Conservation (phyloP, 495 filamentous ascomycete genomes). For the Tuber microsphaerosporum region DNA sequence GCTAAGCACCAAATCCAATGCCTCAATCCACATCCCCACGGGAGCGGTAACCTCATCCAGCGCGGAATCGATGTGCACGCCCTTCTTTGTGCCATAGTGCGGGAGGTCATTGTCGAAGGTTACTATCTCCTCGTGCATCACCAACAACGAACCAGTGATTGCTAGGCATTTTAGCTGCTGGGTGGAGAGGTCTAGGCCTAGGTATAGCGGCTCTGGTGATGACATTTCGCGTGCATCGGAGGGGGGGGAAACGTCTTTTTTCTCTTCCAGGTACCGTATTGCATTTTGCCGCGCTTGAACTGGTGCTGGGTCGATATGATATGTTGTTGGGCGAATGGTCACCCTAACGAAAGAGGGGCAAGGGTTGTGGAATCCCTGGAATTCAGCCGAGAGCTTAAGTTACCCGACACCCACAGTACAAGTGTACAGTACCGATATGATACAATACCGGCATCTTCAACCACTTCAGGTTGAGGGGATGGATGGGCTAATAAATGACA, state of each 20-base stretch:
- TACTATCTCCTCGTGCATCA: conserved; percentile 61
- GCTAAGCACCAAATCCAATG: conserved; percentile 72
- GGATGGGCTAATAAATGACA: background rate
- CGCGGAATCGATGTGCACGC: conserved; percentile 70
- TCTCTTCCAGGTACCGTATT: background rate
- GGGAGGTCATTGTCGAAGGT: conserved; percentile 65
- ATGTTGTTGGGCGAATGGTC: conserved; percentile 7
- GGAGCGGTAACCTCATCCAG: conserved; percentile 87
- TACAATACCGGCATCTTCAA: background rate
- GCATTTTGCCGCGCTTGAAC: background rate
- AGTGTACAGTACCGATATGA: too few relatives aligned
- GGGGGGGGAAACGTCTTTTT: background rate
- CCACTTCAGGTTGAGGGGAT: background rate
- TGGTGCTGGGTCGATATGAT: conserved; percentile 23
- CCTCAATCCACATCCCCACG: conserved; percentile 89
- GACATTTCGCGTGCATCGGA: conserved; percentile 42
- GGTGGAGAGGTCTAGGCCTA: conserved; percentile 93
- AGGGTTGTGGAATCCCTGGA: conserved; percentile 4
- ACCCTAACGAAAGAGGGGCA: conserved; percentile 31
- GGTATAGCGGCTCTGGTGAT: conserved; percentile 56
- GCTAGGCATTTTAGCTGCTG: conserved; percentile 69
- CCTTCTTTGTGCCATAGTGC: conserved; percentile 81
- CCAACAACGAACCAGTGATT: conserved; percentile 45
- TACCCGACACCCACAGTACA: background rate
- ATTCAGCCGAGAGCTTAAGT: background rate